A percentile compares a stretch with the other conserved stretches of the same genome.
These are phyloP conservation scores for Trichophyton simii DNA, from an alignment of 2,329 filamentous ascomycete genomes.

Conservation along the genomic window DNA sequence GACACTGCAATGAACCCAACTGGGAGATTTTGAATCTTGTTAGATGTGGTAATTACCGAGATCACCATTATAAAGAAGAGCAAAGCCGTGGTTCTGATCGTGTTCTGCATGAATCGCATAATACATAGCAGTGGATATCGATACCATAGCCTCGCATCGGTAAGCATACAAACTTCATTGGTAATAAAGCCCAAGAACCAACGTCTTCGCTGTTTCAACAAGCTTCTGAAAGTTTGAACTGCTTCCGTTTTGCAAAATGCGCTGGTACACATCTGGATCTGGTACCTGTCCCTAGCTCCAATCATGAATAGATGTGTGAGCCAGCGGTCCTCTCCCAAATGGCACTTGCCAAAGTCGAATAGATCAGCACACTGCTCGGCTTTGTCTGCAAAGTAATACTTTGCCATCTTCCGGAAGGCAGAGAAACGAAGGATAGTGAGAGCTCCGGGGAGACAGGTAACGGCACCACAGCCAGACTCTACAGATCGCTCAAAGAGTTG, in stretches of 20 bases:
- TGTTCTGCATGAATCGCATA: slow-evolving; percentile 90
- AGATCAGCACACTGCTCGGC: slow-evolving; percentile 89
- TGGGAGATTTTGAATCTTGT: slow-evolving; percentile 64
- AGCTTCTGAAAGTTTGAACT: slow-evolving; percentile 70
- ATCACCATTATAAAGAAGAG: slow-evolving; percentile 90
- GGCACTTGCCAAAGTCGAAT: slow-evolving; percentile 92
- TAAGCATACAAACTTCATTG: slow-evolving; percentile 97
- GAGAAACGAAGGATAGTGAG: slow-evolving; percentile 92
- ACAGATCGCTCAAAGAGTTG: slow-evolving; percentile 93
- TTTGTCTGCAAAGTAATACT: slow-evolving; percentile 96
- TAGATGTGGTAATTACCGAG: slow-evolving; percentile 72
- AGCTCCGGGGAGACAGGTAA: slow-evolving; percentile 91
- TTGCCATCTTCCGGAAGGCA: slow-evolving; percentile 90
- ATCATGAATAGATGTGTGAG: slow-evolving; percentile 99
- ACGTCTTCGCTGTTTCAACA: slow-evolving; percentile 85
- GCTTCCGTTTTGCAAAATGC: slow-evolving; percentile 98
- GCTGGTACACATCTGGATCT: slow-evolving; percentile 95
- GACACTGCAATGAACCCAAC: slow-evolving; percentile 91
- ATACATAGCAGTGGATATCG: slow-evolving; percentile 76
- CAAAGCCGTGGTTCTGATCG: slow-evolving; percentile 83
- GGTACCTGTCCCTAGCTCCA: slow-evolving; percentile 78
- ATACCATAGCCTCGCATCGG: slow-evolving; percentile 81
- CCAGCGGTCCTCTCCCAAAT: slow-evolving; percentile 92
- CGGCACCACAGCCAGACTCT: slow-evolving; percentile 83
- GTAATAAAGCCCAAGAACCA: slow-evolving; percentile 98